Evolutionary conservation across 345 rosid genomes (phyloP).

Genomic region (Hirschfeldia incana): DNA sequence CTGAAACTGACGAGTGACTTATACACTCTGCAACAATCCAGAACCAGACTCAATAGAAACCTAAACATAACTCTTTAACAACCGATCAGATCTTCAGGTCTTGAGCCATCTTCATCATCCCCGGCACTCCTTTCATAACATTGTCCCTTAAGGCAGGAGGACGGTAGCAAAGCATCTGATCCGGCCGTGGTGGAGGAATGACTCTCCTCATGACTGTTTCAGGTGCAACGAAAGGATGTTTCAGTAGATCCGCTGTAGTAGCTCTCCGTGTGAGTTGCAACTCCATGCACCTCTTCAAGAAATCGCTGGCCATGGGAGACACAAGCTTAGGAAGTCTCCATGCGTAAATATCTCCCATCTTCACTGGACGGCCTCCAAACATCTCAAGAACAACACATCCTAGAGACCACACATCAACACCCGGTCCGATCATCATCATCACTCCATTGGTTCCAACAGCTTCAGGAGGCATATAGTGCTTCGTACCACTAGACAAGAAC

Average conservation of each 20-base stretch:
- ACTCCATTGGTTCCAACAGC: background rate
- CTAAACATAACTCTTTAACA: background rate
- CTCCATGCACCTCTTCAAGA: slow-evolving; percentile 12
- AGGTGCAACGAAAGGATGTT: slow-evolving; percentile 12
- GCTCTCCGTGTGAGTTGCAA: slow-evolving; percentile 13
- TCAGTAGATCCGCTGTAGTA: background rate
- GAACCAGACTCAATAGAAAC: background rate
- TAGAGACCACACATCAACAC: slow-evolving; percentile 27
- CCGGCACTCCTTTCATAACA: background rate
- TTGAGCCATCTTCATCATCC: background rate
- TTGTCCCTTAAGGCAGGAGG: background rate
- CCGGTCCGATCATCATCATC: background rate
- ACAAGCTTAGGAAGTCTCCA: background rate
- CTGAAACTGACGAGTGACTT: background rate
- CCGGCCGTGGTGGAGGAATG: background rate
- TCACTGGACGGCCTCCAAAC: slow-evolving; percentile 10
- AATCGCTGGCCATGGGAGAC: background rate
- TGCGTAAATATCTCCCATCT: background rate
- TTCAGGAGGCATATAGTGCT: slow-evolving; percentile 13
- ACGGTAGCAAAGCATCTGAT: background rate
- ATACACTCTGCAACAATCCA: background rate
- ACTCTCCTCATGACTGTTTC: background rate
- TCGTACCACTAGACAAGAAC: background rate
- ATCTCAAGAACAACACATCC: slow-evolving; percentile 25
- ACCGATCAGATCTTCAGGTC: background rate